These are phyloP conservation scores for Pseudogymnoascus sp. DNA, from an alignment of 2,329 filamentous ascomycete genomes.

Conservation along the genomic window DNA sequence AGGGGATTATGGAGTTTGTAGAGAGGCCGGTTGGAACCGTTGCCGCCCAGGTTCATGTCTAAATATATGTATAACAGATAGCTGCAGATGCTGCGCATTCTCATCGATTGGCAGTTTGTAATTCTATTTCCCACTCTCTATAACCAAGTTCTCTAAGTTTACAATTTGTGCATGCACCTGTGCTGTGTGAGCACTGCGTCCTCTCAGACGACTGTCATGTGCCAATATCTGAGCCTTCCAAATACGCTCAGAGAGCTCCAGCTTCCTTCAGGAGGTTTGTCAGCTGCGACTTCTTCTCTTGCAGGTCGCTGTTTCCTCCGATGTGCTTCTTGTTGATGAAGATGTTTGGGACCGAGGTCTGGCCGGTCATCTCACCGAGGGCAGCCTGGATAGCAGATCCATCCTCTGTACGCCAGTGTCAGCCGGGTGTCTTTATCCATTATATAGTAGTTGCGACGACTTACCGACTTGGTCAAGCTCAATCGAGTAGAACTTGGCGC, in stretches of 20 bases:
- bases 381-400: slow-evolving; percentile 77
- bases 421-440: not conserved
- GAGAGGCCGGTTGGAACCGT: slow-evolving; percentile 83
- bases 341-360: slow-evolving; percentile 91
- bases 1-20: slow-evolving; percentile 82
- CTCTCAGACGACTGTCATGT: not conserved
- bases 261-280: slow-evolving; percentile 57
- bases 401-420: slow-evolving; percentile 53
- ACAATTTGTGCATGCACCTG: not conserved
- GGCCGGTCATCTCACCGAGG: slow-evolving; percentile 70
- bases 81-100: not conserved
- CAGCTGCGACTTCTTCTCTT: slow-evolving; percentile 60
- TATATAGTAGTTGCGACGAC: slow-evolving; percentile 31
- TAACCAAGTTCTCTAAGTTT: not conserved
- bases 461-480: slow-evolving; percentile 82
- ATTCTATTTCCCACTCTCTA: slow-evolving; percentile 10
- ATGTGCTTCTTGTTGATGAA: slow-evolving; percentile 90
- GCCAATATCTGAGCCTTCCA: not conserved
- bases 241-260: slow-evolving; percentile 47
- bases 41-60: slow-evolving; percentile 60
- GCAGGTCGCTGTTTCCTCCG: slow-evolving; percentile 88
- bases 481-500: slow-evolving; percentile 66
- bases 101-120: slow-evolving; percentile 1
- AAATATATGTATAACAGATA: slow-evolving; percentile 11
- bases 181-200: not conserved